Evolutionary conservation across 1,284 basidiomycete species (phyloP).

Genomic region (Moesziomyces sp.): DNA sequence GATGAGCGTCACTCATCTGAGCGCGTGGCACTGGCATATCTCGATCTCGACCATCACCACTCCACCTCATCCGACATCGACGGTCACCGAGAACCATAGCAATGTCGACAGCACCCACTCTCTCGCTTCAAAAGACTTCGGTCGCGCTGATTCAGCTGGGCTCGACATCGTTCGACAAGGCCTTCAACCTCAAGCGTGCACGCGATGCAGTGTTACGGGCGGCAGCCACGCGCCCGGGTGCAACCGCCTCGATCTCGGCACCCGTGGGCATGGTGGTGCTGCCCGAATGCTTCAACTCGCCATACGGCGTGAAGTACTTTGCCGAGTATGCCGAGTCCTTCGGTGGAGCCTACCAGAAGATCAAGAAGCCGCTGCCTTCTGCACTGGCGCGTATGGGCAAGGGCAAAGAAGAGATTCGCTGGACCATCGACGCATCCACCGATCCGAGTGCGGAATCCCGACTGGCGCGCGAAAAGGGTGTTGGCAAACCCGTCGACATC

Average conservation of each 20-base stretch:
- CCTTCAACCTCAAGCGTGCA: constrained; percentile 59
- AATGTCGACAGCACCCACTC: constrained; percentile 38
- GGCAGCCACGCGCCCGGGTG: constrained; percentile 21
- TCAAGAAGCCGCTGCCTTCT: constrained; percentile 51
- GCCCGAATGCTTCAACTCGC: constrained; percentile 97
- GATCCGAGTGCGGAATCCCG: constrained; percentile 33
- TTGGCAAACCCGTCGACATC: constrained; percentile 71
- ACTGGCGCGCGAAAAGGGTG: constrained; percentile 40
- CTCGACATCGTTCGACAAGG: constrained; percentile 59
- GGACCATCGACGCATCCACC: constrained; percentile 55
- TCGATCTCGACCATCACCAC: constrained; percentile 1
- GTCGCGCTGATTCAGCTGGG: constrained; percentile 64
- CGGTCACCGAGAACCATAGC: neutral
- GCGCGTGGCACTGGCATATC: neutral
- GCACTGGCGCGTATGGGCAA: constrained; percentile 37
- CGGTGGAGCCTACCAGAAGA: constrained; percentile 59
- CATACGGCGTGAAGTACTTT: constrained; percentile 81
- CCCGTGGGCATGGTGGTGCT: constrained; percentile 57
- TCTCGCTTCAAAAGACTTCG: constrained; percentile 47
- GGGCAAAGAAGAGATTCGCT: constrained; percentile 44
- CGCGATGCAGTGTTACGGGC: constrained; percentile 45
- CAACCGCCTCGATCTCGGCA: constrained; percentile 18
- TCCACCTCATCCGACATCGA: neutral
- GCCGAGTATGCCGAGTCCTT: constrained; percentile 64
- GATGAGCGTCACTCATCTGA: neutral